Evolutionary conservation across 2,329 filamentous ascomycete genomes (phyloP), one percentile per base, ranked within the genome.

Genomic region (Geosmithia putterillii): DNA sequence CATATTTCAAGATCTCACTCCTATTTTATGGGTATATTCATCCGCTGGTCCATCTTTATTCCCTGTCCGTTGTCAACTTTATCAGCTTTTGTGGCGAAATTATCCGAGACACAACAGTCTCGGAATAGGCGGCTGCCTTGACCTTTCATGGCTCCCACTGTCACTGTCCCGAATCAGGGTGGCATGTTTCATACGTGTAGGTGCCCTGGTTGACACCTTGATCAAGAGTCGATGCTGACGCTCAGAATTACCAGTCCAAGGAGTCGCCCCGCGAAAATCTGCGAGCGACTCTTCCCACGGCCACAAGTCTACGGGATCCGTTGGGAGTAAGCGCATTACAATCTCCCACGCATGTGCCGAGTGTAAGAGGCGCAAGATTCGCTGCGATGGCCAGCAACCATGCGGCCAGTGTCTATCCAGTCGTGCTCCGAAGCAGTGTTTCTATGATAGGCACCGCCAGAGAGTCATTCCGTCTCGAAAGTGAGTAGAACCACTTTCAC

Each of bases 321-420:
- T 52, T 19, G 57, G 60, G 8, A 58, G 63, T 40, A 71, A 73
- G 58, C 66, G 72, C 50, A 71, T 73, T 52, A 74, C 71, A 32
- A 75, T 71, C 45, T 68, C 70, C 21, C 71, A 83, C 54, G 83
- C 83, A 34, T 87, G 83, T 58, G 79, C 83, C 40, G 82, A 85
- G 53, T 87, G 85, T 64, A 81, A 87, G 56, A 73, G 85, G 51
- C 75, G 85, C 48, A 92, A 90, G 62, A 90, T 90, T 45, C 81
- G 86, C 49, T 92, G 86, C 56, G 84, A 89, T 64, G 86, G 86
- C 44, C 76, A 81, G 50, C 81, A 86, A 55, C 86, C 86, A 10
- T 92, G 86, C 56, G 83, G 84, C 34, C 85, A 88, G 57, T 92
- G 86, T 57, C 74, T 85, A 45, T 88, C 84, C 59, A 89, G 86